Percentiles rank a stretch among this genome's conserved stretches.
These are phyloP conservation scores for Macrotyloma uniflorum DNA, from an alignment of 306 rosid genomes.

Conservation along the genomic window DNA sequence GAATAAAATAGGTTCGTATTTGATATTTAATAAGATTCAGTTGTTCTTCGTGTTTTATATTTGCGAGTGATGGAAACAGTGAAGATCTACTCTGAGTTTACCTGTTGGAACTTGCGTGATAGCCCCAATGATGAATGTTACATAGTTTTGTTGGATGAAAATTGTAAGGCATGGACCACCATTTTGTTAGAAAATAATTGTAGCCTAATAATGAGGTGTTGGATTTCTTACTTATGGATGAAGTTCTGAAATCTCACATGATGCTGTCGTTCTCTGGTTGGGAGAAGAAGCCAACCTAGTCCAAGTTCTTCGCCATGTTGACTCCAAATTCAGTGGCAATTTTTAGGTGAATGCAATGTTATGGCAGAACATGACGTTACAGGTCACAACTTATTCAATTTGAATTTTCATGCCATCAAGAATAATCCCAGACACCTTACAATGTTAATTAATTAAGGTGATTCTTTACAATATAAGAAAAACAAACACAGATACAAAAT, in stretches of 20 bases:
- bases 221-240: background rate
- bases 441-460: background rate
- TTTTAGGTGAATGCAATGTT: background rate
- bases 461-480: background rate
- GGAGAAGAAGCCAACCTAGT: background rate
- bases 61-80: background rate
- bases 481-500: background rate
- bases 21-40: too few relatives aligned
- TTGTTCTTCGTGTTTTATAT: too few relatives aligned
- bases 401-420: background rate
- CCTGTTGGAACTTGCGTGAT: background rate
- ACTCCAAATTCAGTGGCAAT: slow-evolving; percentile 2
- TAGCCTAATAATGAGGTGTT: slow-evolving; percentile 10
- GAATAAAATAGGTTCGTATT: too few relatives aligned
- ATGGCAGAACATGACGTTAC: background rate
- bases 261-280: slow-evolving; percentile 26
- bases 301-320: slow-evolving; percentile 20
- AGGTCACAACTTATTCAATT: background rate
- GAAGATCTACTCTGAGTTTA: background rate
- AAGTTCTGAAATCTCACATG: slow-evolving; percentile 31
- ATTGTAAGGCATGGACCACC: background rate
- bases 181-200: slow-evolving; percentile 16
- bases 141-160: background rate
- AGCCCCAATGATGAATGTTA: background rate
- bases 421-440: background rate